Evolutionary conservation across 768 basidiomycete genomes (phyloP).

Genomic region (Baorangia bicolor): DNA sequence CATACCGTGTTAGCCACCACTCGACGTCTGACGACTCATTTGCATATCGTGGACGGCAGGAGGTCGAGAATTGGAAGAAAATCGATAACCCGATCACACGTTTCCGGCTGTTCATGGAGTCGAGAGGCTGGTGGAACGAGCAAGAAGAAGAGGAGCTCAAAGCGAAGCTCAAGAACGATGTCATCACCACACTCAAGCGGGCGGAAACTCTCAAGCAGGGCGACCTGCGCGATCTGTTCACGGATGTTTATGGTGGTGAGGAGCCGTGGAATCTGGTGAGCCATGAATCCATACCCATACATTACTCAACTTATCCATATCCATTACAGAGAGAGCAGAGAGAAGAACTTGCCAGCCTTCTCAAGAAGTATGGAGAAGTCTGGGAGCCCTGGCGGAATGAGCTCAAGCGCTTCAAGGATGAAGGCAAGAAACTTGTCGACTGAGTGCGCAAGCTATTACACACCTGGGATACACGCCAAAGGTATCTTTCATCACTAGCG

Average conservation of each 20-base stretch:
- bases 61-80: conserved; percentile 89
- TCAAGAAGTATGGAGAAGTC: conserved; percentile 82
- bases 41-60: conserved; percentile 84
- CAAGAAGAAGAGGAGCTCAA: conserved; percentile 73
- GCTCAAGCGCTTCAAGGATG: conserved; percentile 70
- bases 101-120: conserved; percentile 83
- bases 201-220: conserved; percentile 70
- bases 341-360: conserved; percentile 66
- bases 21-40: conserved; percentile 96
- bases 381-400: conserved; percentile 89
- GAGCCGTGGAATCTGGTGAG: conserved; percentile 83
- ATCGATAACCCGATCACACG: conserved; percentile 87
- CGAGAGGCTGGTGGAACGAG: conserved; percentile 80
- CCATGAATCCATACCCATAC: conserved; percentile 6
- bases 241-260: conserved; percentile 84
- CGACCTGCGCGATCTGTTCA: conserved; percentile 79
- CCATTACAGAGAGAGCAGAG: conserved; percentile 71
- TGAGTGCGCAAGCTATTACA: conserved; percentile 10
- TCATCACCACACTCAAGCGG: conserved; percentile 74
- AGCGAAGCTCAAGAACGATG: conserved; percentile 63
- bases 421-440: conserved; percentile 57
- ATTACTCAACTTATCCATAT: neutral
- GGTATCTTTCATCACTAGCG: neutral
- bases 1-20: conserved; percentile 92
- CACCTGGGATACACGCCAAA: neutral